Base-by-base conservation (phyloP, 257 asterid genomes). In the Apocynum venetum region DNA sequence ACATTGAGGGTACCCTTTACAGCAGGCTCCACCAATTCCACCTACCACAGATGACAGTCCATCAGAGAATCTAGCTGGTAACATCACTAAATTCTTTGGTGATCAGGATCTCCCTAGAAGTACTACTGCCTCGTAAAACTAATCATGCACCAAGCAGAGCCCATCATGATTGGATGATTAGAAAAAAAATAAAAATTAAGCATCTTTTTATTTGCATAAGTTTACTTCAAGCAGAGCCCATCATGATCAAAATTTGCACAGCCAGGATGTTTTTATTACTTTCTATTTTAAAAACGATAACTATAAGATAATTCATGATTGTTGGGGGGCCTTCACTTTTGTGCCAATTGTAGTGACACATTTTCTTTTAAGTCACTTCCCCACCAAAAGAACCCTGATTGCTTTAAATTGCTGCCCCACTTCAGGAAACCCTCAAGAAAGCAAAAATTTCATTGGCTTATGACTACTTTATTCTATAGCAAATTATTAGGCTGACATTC, bases 1-100 rank as follows among this genome's bases (percentile, higher is more conserved):
- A 92, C 91, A 81, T 94, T 92, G 35, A 84, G 87, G 11, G 97
- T 92, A 65, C 97, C 97, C 19, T 81, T 79, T 40, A 89, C 78
- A 59, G 97, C 97, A 57, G 97, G 98, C 70, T 82, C 89, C 76
- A 94, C 89, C 81, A 94, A 56, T 56, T 94, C 97, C 61, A 88
- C 96, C 97, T 92, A 89, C 87, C 82, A 40, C 55, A 70, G 74
- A 71, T 66, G 81, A 38, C 55, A 60, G 77, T 59, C 44, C 72
- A 55, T 78, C 61, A 57, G 55, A 67, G 40, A 79, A 36, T 40
- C 31, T 35, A 2, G 47, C 47, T 8, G 48, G n/a, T 13, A 65
- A 4, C 13, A 8, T 31, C 43, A 40, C 38, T 66, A 41, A 43
- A 74, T 41, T 13, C 43, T 12, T n/a, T 7, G 5, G 36, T 3